Conservation (phyloP, 2,329 filamentous ascomycete genomes). For the Helotiales sp. region DNA sequence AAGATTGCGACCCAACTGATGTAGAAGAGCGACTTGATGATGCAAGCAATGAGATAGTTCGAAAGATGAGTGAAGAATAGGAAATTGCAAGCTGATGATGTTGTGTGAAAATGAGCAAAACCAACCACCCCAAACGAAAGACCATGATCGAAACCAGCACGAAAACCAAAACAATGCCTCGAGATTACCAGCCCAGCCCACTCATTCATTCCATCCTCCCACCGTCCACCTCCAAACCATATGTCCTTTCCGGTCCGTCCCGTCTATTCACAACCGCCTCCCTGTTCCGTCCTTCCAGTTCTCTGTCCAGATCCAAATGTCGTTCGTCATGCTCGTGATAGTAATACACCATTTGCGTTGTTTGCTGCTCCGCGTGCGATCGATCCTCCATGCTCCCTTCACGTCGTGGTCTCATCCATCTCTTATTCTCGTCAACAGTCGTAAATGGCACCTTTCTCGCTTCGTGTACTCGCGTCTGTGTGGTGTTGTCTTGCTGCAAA, state of each 20-base stretch:
- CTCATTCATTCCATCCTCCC: background rate
- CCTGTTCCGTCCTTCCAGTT: background rate
- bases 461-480: background rate
- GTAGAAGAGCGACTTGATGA: constrained; percentile 1
- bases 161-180: constrained; percentile 7
- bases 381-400: background rate
- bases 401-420: constrained; percentile 14
- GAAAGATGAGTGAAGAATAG: background rate
- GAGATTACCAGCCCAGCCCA: constrained; percentile 4
- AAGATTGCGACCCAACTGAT: background rate
- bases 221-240: background rate
- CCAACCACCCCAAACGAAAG: background rate
- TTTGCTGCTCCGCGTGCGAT: background rate
- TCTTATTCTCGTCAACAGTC: constrained; percentile 31
- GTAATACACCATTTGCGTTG: constrained; percentile 26
- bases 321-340: constrained; percentile 21
- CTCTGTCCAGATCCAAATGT: constrained; percentile 8
- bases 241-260: constrained; percentile 23
- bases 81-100: constrained; percentile 1
- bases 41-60: background rate
- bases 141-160: too few relatives aligned
- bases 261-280: constrained; percentile 13
- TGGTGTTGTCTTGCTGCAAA: constrained; percentile 18
- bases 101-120: background rate
- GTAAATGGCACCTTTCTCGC: constrained; percentile 16